Conservation (phyloP, 192 early-diverging fungal species). For the Backusella morwellensis region DNA sequence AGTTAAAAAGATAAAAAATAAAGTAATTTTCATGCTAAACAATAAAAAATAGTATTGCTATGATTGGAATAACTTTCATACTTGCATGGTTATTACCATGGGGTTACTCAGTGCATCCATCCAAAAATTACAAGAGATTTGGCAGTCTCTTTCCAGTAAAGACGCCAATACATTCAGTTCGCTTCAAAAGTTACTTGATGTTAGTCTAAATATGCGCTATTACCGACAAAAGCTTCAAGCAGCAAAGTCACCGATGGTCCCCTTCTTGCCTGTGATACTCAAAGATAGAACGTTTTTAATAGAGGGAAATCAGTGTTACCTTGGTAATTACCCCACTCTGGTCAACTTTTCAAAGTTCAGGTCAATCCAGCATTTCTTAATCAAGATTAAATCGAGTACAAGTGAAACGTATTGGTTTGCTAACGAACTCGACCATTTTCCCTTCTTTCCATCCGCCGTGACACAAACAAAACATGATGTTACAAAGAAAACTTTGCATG, state of each 20-base stretch:
- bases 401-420: constrained; percentile 45
- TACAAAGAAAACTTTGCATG: not conserved
- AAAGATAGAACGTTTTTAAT: constrained; percentile 75
- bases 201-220: constrained; percentile 60
- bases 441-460: constrained; percentile 18
- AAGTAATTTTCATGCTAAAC: too few relatives aligned
- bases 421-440: constrained; percentile 26
- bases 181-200: constrained; percentile 62
- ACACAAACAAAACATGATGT: not conserved
- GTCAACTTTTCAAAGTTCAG: constrained; percentile 57
- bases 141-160: constrained; percentile 41
- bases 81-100: constrained; percentile 59
- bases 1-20: not conserved
- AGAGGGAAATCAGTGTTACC: constrained; percentile 60
- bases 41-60: constrained; percentile 39
- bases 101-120: constrained; percentile 58
- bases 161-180: constrained; percentile 41
- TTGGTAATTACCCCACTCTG: constrained; percentile 11
- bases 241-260: constrained; percentile 48
- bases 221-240: constrained; percentile 53
- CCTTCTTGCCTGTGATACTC: constrained; percentile 67
- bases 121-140: constrained; percentile 43
- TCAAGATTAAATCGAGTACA: constrained; percentile 31
- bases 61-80: constrained; percentile 64
- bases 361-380: constrained; percentile 39